Evolutionary conservation across 148 eudicot genomes (phyloP).

Genomic region (Persicaria maculosa): DNA sequence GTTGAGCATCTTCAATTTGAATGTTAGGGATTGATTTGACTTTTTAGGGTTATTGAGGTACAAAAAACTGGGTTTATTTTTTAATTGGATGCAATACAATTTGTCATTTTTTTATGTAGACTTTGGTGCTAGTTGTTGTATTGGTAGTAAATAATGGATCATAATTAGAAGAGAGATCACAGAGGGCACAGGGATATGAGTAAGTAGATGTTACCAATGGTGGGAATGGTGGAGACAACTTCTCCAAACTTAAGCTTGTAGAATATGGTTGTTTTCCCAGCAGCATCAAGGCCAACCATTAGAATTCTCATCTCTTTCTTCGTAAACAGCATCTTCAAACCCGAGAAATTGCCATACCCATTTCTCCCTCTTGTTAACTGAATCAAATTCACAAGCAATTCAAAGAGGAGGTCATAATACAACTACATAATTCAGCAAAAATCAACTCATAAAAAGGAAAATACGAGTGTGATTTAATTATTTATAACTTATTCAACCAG

Average conservation of each 20-base stretch:
- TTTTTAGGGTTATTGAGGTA: background rate
- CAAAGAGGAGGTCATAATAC: background rate
- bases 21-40: background rate
- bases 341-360: constrained; percentile 67
- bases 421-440: background rate
- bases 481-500: background rate
- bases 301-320: constrained; percentile 81
- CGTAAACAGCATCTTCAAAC: constrained; percentile 46
- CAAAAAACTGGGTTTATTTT: background rate
- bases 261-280: constrained; percentile 77
- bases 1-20: background rate
- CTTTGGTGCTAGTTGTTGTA: too few relatives aligned
- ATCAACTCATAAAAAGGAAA: background rate
- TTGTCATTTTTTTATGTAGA: too few relatives aligned
- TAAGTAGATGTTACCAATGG: constrained; percentile 49
- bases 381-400: constrained; percentile 1
- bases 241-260: constrained; percentile 86
- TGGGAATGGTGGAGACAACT: constrained; percentile 75
- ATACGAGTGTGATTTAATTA: background rate
- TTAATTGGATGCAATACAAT: background rate
- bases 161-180: background rate
- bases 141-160: background rate
- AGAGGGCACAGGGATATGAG: background rate
- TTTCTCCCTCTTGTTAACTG: constrained; percentile 16
- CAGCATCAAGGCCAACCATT: constrained; percentile 90